Conservation (phyloP, 164 flowering plant genomes). For the Tinospora cordifolia region DNA sequence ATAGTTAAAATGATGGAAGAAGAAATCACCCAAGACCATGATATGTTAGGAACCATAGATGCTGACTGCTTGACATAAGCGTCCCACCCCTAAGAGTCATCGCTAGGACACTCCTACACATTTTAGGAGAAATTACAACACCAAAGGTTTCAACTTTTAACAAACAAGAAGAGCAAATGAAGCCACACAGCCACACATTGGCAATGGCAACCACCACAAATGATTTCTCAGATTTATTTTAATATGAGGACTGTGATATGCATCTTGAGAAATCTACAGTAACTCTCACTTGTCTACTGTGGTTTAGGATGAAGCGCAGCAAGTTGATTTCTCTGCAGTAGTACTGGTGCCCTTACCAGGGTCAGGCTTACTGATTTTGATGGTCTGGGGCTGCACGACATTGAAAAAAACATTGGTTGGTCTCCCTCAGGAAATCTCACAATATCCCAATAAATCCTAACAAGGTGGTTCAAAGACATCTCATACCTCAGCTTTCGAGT, state of each 20-base stretch:
- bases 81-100: slow-evolving; percentile 15
- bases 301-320: slow-evolving; percentile 23
- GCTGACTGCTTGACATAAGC: slow-evolving; percentile 6
- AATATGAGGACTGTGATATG: slow-evolving; percentile 6
- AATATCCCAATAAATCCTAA: too few relatives aligned
- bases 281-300: background rate
- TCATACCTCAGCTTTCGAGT: slow-evolving; percentile 39
- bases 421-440: background rate
- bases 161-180: slow-evolving; percentile 10
- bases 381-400: slow-evolving; percentile 35
- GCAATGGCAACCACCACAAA: slow-evolving; percentile 1
- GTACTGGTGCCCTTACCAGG: slow-evolving; percentile 21
- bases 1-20: background rate
- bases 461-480: background rate
- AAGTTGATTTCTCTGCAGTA: slow-evolving; percentile 38
- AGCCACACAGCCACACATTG: slow-evolving; percentile 7
- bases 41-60: slow-evolving; percentile 14
- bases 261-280: slow-evolving; percentile 2
- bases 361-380: slow-evolving; percentile 42
- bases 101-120: slow-evolving; percentile 14
- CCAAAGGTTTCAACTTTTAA: slow-evolving; percentile 11
- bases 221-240: slow-evolving; percentile 4
- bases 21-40: slow-evolving; percentile 10
- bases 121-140: slow-evolving; percentile 23
- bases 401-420: background rate